Evolutionary conservation across 2,329 filamentous ascomycete genomes (phyloP), one percentile per base, ranked within the genome.

Genomic region (Cladophialophora yegresii): DNA sequence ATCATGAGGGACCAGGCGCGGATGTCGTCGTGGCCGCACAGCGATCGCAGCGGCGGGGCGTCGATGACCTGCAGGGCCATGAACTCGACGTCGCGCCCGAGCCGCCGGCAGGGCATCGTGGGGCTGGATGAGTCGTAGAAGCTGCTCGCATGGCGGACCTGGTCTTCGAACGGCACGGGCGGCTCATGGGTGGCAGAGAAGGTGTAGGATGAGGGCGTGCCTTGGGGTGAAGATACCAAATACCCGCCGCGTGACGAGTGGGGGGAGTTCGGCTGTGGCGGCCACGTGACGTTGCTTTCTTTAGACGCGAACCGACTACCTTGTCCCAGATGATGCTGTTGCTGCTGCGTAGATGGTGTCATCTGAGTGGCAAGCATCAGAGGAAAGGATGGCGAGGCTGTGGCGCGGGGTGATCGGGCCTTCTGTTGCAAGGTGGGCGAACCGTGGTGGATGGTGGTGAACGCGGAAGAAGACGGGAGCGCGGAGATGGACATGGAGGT

Each of bases 21-120:
- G 43, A 70, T 67, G 45, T 71, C 69, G 36, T 71, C 70, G 55
- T 68, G 62, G 20, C 70, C 70, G 40, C 66, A 65, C 2, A 67
- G 59, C 3, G 64, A 68, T 57, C 53, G 58, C 33, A 70, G 59
- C 10, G 66, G 50, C 28, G 65, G 66, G 12, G 67, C 66, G 22
- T 67, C 65, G 53, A 66, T 54, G 6, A 69, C 40, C 47, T 69
- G 67, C 13, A 66, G 65, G 1, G 67, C 69, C 64, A 70, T 65
- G 62, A 65, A 65, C 28, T 71, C 69, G 12, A 71, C 67, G 12
- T 71, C 66, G 53, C 63, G 60, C 16, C 66, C 63, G 4, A 68
- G 59, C n/a, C 50, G 58, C 30, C 60, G 61, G 49, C 66, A 68
- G 12, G 60, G 16, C 26, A 63, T 55, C 26, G 23, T 28, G 30